These are phyloP conservation scores for Vaccinium corymbosum DNA, from an alignment of 148 eudicot genomes.

Conservation along the genomic window DNA sequence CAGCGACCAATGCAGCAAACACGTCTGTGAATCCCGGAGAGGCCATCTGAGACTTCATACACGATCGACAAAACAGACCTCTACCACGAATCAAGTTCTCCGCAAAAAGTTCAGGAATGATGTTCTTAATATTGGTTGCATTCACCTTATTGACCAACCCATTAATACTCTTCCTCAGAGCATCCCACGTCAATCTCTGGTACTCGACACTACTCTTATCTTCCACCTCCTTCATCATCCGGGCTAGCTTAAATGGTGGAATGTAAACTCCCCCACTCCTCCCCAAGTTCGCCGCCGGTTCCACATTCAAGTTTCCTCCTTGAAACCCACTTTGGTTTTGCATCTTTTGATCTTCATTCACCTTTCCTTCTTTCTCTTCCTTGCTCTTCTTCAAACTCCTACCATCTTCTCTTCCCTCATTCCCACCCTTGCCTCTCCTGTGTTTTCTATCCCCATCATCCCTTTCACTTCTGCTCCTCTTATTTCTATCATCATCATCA, in stretches of 20 bases:
- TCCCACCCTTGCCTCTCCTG: constrained; percentile 21
- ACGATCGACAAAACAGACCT: constrained; percentile 81
- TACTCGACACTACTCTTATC: constrained; percentile 83
- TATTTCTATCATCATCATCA: constrained; percentile 18
- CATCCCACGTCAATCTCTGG: constrained; percentile 92
- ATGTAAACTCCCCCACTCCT: constrained; percentile 84
- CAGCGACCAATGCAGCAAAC: constrained; percentile 83
- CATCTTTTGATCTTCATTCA: constrained; percentile 22
- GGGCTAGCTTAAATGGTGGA: constrained; percentile 79
- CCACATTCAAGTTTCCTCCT: constrained; percentile 19
- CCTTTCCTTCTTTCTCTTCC: constrained; percentile 18
- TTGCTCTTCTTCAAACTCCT: constrained; percentile 11
- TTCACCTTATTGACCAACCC: constrained; percentile 87
- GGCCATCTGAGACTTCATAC: constrained; percentile 94
- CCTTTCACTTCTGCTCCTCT: constrained; percentile 15
- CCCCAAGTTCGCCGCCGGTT: constrained; percentile 40
- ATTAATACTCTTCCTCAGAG: constrained; percentile 84
- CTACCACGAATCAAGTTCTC: constrained; percentile 86
- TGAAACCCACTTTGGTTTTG: constrained; percentile 17
- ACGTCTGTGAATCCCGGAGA: constrained; percentile 88
- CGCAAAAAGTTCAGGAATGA: constrained; percentile 68
- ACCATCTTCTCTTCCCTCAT: constrained; percentile 16
- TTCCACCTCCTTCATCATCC: constrained; percentile 79
- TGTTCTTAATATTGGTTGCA: constrained; percentile 75
- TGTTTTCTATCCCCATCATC: constrained; percentile 18